Evolutionary conservation across 2,329 filamentous ascomycete genomes (phyloP), one percentile per base, ranked within the genome.

Genomic region (Talaromyces amestolkiae): DNA sequence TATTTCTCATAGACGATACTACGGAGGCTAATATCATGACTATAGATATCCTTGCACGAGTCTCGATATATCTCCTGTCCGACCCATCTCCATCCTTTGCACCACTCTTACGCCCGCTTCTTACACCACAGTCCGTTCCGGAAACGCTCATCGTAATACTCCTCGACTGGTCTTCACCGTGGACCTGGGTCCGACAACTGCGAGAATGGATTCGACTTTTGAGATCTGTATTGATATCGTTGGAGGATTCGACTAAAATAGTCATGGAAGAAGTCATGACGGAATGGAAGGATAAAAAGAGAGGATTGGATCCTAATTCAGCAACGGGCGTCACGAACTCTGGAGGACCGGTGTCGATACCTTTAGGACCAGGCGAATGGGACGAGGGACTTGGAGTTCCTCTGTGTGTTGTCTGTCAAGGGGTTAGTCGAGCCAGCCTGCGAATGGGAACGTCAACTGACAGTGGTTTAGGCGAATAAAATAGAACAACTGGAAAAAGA

Each of bases 141-240:
- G 90, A 96, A 76, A 96, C 91, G 56, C 85, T 96, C 67, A 86
- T 98, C 68, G 91, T 96, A 68, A 88, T 99, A 72, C 82, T 99
- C n/a, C 84, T 99, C 51, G 93, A 97, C 81, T 99, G 95, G 95
- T 90, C 91, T 66, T 88, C 95, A 74, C 95, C 95, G 15, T 97
- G 95, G 88, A 83, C 88, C 68, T 99, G 96, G 92, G 85, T 97
- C 74, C 87, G 92, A 66, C 90, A 97, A 78, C 82, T 99, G 65
- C 87, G 92, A 73, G 90, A 91, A 75, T 99, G 95, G 95, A 88
- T 98, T 67, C 85, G 92, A 54, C 85, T 98, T 33, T 82, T 99
- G 69, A 88, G 90, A 66, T 89, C 88, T 17, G 89, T 96, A 13
- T 86, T 94, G 64, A 83, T 89, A 65, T 90, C 87, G 35, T 85